A percentile compares a stretch with the other conserved stretches of the same genome.
Evolutionary conservation across 2,329 filamentous ascomycete genomes (phyloP).

Genomic region (Curvularia hawaiiensis): DNA sequence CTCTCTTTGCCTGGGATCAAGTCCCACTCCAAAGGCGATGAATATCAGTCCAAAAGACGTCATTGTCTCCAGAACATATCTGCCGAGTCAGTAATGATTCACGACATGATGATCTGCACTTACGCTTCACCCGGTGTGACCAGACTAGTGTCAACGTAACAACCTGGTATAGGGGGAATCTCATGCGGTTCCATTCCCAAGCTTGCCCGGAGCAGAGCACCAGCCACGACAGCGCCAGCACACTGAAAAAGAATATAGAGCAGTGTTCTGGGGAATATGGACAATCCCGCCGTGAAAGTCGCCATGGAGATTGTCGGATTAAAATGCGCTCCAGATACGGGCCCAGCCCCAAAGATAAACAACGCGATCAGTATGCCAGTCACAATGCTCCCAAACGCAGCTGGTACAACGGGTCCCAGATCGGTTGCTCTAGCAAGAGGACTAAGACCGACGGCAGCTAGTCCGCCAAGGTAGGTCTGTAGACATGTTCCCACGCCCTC

Average conservation of each 20-base stretch:
- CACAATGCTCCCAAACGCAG: constrained; percentile 44
- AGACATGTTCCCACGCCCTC: constrained; percentile 32
- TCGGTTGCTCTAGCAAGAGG: constrained; percentile 23
- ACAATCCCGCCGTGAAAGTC: constrained; percentile 58
- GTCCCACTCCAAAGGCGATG: constrained; percentile 58
- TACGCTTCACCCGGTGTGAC: constrained; percentile 48
- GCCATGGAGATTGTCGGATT: constrained; percentile 61
- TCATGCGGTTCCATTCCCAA: constrained; percentile 21
- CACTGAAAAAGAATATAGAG: constrained; percentile 56
- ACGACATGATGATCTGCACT: neutral
- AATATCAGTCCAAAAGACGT: constrained; percentile 54
- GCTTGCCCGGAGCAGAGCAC: constrained; percentile 48
- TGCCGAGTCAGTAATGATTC: constrained; percentile 9
- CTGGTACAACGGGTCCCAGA: constrained; percentile 30
- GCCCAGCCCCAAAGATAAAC: constrained; percentile 57
- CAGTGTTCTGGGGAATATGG: constrained; percentile 55
- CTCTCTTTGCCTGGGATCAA: constrained; percentile 58
- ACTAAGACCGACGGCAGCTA: constrained; percentile 23
- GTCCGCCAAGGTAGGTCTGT: constrained; percentile 27
- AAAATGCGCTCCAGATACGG: constrained; percentile 57
- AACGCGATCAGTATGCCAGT: constrained; percentile 52
- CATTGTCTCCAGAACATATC: constrained; percentile 56
- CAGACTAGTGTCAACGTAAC: constrained; percentile 39
- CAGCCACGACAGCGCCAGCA: constrained; percentile 53
- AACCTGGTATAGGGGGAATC: constrained; percentile 26